Percentiles rank a stretch among this genome's conserved stretches.
phyloP scores from a whole-genome alignment of 805 yeast species.

The Sungouiozyma intestinalis region DNA sequence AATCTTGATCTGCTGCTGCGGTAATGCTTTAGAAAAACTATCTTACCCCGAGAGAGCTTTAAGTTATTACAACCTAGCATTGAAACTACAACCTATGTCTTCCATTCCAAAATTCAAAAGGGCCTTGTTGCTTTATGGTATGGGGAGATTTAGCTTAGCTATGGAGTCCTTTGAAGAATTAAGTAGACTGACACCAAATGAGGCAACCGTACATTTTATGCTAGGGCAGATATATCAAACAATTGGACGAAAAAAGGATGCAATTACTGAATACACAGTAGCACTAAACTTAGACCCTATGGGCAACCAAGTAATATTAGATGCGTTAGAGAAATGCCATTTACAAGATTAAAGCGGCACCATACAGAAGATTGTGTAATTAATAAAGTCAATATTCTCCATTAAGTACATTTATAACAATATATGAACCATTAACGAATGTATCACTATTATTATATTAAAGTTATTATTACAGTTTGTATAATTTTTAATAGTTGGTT shows the following conservation, averaged over 20 bases:
- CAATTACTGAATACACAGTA: constrained; percentile 75
- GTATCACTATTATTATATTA: constrained; percentile 1
- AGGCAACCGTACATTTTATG: constrained; percentile 83
- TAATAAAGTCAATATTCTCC: not conserved
- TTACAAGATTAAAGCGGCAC: constrained; percentile 13
- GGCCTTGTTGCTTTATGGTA: constrained; percentile 66
- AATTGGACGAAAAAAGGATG: constrained; percentile 61
- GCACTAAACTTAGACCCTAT: constrained; percentile 90
- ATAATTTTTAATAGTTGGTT: constrained; percentile 6
- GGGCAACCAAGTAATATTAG: constrained; percentile 75
- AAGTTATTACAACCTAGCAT: constrained; percentile 72
- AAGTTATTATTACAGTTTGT: constrained; percentile 3
- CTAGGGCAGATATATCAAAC: constrained; percentile 79
- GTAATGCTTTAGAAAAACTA: constrained; percentile 78
- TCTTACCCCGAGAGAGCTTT: constrained; percentile 63
- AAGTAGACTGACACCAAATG: constrained; percentile 78
- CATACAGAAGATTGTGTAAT: not conserved
- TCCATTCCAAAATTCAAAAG: constrained; percentile 82
- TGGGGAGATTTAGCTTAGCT: constrained; percentile 65
- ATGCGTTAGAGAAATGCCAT: constrained; percentile 56
- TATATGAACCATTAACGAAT: not conserved
- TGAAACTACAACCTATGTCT: constrained; percentile 71
- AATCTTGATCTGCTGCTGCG: constrained; percentile 83
- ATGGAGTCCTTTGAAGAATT: constrained; percentile 63
- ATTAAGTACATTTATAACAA: not conserved